Base-by-base conservation (phyloP, 2,329 filamentous ascomycete species). In the Penicillium sclerotiorum region DNA sequence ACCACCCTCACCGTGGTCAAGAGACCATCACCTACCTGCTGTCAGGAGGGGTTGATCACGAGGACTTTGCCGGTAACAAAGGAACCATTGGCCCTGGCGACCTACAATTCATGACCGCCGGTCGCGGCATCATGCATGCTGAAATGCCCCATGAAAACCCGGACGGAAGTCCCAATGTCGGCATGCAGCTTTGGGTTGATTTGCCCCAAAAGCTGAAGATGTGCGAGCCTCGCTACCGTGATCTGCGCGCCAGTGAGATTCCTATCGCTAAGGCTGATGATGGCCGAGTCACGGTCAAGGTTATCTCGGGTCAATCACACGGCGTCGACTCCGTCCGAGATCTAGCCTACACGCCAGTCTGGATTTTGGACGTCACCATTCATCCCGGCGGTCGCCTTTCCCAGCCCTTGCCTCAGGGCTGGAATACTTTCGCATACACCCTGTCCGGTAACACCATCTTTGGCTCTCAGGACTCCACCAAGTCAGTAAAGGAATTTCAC, bases 91-190 rank as follows among this genome's bases (percentile, higher is more conserved):
- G 87, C 53, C 74, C 88, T 0, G 93, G 93, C n/a, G 93, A 96
- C 68, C 75, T 97, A 40, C 93, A 97, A 69, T 97, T 97, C 79
- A 97, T 97, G 94, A 96, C 93, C 0, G 93, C 93, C 1, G 93
- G 93, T 4, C 79, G 81, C 17, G 93, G 93, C 35, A 95, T 97
- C 63, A 88, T 96, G 71, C 94, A 97, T 72, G 90, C 92, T 30
- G 93, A 97, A 74, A 96, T 97, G 91, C 93, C 93, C 8, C 81
- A 83, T 47, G 84, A 89, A 65, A 90, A 90, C 67, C 69, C 79
- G 1, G 89, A 94, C 67, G 89, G 89, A 43, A 82, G 78, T 49
- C 77, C 87, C 51, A 96, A 92, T 69, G 81, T 95, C 46, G 93
- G 93, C 27, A 83, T 97, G 74, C 94, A 97, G 76, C 80, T 97